A percentile compares a stretch with the other conserved stretches of the same genome.
phyloP scores from a whole-genome alignment of 2,329 filamentous ascomycete genomes.

The Cladosporium colombiae region DNA sequence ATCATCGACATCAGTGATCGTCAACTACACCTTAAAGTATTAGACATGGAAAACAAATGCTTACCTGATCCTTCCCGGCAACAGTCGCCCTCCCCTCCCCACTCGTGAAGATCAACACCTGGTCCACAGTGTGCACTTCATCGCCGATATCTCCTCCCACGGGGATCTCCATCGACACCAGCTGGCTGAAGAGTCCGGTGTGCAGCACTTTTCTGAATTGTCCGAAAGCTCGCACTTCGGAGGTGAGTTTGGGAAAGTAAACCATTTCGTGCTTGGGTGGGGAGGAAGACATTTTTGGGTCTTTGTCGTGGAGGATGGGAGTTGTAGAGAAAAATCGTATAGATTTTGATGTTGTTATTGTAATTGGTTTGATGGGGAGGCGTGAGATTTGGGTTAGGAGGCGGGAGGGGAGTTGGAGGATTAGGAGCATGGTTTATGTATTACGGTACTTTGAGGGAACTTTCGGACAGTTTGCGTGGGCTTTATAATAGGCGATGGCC shows the following conservation, averaged over 20 bases:
- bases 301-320: conserved; percentile 34
- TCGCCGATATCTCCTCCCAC: conserved; percentile 67
- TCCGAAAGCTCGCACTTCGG: conserved; percentile 55
- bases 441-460: not conserved
- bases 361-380: not conserved
- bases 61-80: conserved; percentile 57
- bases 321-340: conserved; percentile 31
- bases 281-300: conserved; percentile 34
- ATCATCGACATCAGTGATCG: conserved; percentile 10
- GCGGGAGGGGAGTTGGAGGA: not conserved
- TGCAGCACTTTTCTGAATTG: conserved; percentile 64
- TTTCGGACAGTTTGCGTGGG: not conserved
- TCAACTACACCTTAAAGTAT: not conserved
- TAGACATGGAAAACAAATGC: not conserved
- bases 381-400: not conserved
- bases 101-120: conserved; percentile 64
- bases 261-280: conserved; percentile 54
- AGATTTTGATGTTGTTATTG: too few relatives aligned
- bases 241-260: conserved; percentile 61
- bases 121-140: conserved; percentile 66
- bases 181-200: conserved; percentile 63
- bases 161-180: conserved; percentile 66
- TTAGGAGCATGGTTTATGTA: not conserved
- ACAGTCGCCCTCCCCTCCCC: conserved; percentile 61
- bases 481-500: not conserved